phyloP scores from a whole-genome alignment of 805 yeast species.

The Saturnispora galanensis region DNA sequence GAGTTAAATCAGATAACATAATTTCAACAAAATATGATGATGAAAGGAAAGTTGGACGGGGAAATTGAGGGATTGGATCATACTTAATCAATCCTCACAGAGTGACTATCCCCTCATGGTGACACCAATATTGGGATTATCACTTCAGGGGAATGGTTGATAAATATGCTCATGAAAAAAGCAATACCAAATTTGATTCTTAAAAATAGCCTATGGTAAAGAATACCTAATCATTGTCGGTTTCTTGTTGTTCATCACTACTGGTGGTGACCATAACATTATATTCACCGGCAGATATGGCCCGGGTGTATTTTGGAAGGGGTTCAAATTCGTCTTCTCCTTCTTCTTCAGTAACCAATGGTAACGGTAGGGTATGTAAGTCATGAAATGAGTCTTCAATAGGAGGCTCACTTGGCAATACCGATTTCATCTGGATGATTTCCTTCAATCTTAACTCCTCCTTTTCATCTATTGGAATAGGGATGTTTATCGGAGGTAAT shows the following conservation, averaged over 20 bases:
- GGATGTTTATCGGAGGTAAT: slow-evolving; percentile 8
- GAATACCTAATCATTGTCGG: no score
- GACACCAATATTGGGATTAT: not conserved
- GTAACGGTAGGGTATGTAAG: not conserved
- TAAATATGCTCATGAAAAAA: not conserved
- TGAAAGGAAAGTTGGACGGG: not conserved
- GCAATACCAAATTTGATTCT: no score
- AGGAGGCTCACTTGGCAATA: slow-evolving; percentile 52
- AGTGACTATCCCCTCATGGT: not conserved
- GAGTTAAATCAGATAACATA: not conserved
- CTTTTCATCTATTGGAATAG: slow-evolving; percentile 34
- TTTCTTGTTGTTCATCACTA: no score
- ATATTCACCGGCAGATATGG: not conserved
- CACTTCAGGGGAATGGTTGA: slow-evolving; percentile 1
- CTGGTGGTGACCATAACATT: not conserved
- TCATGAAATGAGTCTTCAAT: slow-evolving; percentile 1
- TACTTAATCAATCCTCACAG: not conserved
- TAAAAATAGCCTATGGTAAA: no score
- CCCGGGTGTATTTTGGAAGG: not conserved
- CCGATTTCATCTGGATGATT: slow-evolving; percentile 27
- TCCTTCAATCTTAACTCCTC: slow-evolving; percentile 45
- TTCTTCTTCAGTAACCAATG: no score
- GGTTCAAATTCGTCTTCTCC: not conserved
- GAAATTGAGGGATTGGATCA: not conserved
- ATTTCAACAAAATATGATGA: not conserved